Evolutionary conservation across 164 flowering plant genomes (phyloP).

Genomic region (Magnolia sinica): DNA sequence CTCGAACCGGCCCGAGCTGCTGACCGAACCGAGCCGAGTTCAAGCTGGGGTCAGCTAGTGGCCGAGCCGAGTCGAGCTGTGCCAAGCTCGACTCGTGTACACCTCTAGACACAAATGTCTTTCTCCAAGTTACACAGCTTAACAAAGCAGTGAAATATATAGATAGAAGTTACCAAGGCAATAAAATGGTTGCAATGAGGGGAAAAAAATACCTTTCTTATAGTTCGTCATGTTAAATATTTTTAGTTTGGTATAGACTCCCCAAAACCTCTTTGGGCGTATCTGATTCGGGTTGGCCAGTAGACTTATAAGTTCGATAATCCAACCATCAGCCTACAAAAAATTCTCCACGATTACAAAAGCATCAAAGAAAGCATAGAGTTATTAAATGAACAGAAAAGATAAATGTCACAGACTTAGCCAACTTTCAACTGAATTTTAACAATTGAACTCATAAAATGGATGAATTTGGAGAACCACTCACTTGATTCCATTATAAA

Average conservation of each 20-base stretch:
- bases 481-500: too few relatives aligned
- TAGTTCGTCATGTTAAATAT: conserved; percentile 91
- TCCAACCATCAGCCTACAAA: conserved; percentile 96
- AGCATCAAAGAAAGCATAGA: background rate
- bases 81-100: too few relatives aligned
- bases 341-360: background rate
- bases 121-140: background rate
- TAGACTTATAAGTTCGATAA: conserved; percentile 73
- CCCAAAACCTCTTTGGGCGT: conserved; percentile 95
- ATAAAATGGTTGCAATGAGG: background rate
- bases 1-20: too few relatives aligned
- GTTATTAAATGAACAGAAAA: background rate
- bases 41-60: too few relatives aligned
- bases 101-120: too few relatives aligned
- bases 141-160: background rate
- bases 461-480: background rate
- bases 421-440: background rate
- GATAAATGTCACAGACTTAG: background rate
- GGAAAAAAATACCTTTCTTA: conserved; percentile 59
- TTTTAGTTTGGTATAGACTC: conserved; percentile 93
- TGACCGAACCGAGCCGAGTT: too few relatives aligned
- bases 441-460: background rate
- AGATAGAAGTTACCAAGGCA: background rate
- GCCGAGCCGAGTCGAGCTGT: too few relatives aligned
- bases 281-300: conserved; percentile 90